These are phyloP conservation scores for Colletotrichum eremochloae DNA, from an alignment of 2,329 filamentous ascomycete genomes.

Conservation along the genomic window DNA sequence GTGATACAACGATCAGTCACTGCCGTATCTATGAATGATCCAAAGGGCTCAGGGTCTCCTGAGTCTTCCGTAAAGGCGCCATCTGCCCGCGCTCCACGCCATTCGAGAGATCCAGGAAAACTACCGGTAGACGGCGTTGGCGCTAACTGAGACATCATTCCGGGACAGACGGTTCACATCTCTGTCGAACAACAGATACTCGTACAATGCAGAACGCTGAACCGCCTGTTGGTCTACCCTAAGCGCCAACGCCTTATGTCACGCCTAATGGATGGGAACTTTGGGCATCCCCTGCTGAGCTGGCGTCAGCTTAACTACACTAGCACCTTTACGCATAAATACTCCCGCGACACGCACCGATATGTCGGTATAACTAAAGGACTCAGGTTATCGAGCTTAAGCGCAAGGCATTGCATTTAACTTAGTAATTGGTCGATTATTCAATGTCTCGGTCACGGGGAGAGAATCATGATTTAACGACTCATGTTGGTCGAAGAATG, in stretches of 20 bases:
- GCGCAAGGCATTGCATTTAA: background rate
- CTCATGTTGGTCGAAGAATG: background rate
- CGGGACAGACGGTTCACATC: background rate
- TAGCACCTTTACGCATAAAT: background rate
- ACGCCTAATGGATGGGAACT: slow-evolving; percentile 12
- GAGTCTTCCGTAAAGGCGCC: slow-evolving; percentile 19
- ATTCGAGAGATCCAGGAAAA: background rate
- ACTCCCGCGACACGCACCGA: background rate
- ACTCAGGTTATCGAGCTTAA: background rate
- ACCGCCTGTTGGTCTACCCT: background rate
- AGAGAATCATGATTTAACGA: background rate
- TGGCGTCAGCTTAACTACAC: slow-evolving; percentile 18
- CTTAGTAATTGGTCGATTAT: background rate
- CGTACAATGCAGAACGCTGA: background rate
- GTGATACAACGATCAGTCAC: background rate
- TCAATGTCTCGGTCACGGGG: background rate
- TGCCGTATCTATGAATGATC: background rate
- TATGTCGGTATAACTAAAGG: background rate
- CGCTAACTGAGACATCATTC: slow-evolving; percentile 7
- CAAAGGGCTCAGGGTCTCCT: slow-evolving; percentile 17
- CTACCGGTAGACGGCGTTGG: background rate
- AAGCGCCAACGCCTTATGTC: slow-evolving; percentile 29
- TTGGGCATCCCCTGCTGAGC: slow-evolving; percentile 17
- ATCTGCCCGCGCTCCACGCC: slow-evolving; percentile 1
- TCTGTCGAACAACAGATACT: background rate